phyloP scores from a whole-genome alignment of 2,329 filamentous ascomycete genomes.

The Stemphylium vesicarium region DNA sequence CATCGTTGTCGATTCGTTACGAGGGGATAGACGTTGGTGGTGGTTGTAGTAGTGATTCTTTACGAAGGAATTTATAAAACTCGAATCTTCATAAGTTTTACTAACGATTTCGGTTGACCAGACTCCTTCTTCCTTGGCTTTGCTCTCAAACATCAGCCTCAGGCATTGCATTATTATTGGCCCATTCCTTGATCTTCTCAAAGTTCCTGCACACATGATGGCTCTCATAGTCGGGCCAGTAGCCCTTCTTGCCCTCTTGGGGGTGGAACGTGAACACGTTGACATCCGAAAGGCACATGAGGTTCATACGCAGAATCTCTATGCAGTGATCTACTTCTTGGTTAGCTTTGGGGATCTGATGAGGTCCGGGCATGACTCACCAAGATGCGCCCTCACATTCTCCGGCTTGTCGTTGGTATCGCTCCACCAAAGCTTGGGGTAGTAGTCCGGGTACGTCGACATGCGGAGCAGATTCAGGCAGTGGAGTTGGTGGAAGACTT shows the following conservation, averaged over 20 bases:
- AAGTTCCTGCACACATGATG: conserved; percentile 45
- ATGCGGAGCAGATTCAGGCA: conserved; percentile 47
- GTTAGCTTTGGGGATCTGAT: too few relatives aligned
- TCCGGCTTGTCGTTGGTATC: conserved; percentile 40
- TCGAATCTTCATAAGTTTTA: too few relatives aligned
- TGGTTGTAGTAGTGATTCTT: too few relatives aligned
- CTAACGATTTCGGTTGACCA: too few relatives aligned
- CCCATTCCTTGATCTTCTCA: conserved; percentile 43
- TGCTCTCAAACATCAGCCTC: conserved; percentile 24
- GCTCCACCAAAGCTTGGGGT: conserved; percentile 35
- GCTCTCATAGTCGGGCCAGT: conserved; percentile 42
- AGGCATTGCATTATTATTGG: conserved; percentile 42
- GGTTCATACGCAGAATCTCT: conserved; percentile 45
- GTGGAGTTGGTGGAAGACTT: conserved; percentile 61
- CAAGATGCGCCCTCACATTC: conserved; percentile 33
- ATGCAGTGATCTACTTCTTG: conserved; percentile 41
- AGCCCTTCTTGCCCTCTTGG: conserved; percentile 27
- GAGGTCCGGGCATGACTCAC: conserved; percentile 14
- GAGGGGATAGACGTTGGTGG: too few relatives aligned
- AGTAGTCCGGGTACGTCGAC: conserved; percentile 43
- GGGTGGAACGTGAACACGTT: conserved; percentile 46
- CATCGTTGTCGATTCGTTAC: too few relatives aligned
- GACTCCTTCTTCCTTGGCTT: background rate
- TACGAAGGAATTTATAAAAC: too few relatives aligned
- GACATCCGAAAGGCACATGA: conserved; percentile 46